Evolutionary conservation across 2,329 filamentous ascomycete species (phyloP).

Genomic region (Fusarium caatingaense): DNA sequence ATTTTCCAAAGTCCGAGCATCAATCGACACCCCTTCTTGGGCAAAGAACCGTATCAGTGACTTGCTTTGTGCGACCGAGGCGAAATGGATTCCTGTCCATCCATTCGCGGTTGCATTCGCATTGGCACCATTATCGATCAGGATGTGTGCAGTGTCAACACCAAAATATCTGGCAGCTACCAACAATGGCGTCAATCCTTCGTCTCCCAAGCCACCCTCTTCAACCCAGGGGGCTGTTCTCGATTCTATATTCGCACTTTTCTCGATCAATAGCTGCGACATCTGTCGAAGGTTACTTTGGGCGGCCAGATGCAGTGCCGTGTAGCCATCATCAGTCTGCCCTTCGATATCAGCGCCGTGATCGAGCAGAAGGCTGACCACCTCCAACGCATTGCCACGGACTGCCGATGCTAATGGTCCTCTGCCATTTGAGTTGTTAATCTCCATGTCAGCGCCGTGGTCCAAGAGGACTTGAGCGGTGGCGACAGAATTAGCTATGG

Average conservation of each 20-base stretch:
- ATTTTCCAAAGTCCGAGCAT: too few relatives aligned
- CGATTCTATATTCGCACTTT: not conserved
- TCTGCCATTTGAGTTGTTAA: not conserved
- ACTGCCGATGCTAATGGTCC: not conserved
- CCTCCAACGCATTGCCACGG: not conserved
- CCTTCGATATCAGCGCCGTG: not conserved
- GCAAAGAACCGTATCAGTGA: not conserved
- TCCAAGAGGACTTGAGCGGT: not conserved
- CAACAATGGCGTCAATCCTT: not conserved
- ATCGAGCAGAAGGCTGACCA: not conserved
- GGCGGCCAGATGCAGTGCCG: not conserved
- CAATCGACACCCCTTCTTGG: not conserved
- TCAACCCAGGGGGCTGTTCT: not conserved
- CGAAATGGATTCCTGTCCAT: not conserved
- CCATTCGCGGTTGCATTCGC: not conserved
- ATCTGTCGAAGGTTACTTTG: not conserved
- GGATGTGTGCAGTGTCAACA: not conserved
- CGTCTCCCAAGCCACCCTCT: accelerated
- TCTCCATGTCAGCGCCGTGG: not conserved
- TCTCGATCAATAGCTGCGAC: not conserved
- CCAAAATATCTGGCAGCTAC: not conserved
- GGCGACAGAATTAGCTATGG: not conserved
- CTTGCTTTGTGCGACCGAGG: not conserved
- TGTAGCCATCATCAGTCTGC: not conserved
- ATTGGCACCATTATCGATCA: not conserved